A percentile compares a stretch with the other conserved stretches of the same genome.
phyloP scores from a whole-genome alignment of 2,329 filamentous ascomycete genomes.

The Alternaria burnsii region DNA sequence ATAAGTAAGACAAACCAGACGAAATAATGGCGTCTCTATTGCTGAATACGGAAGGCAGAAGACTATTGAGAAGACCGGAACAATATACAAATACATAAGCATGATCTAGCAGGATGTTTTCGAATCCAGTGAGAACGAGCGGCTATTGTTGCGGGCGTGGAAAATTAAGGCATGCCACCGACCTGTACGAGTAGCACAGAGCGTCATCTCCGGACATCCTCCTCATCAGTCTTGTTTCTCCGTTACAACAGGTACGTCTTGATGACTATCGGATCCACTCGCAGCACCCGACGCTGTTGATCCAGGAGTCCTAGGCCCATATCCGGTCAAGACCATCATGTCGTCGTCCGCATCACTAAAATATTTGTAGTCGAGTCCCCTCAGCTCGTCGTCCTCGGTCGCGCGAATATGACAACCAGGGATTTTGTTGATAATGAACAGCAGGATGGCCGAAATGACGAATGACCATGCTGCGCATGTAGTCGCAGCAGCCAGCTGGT shows the following conservation, averaged over 20 bases:
- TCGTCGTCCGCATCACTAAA: slow-evolving; percentile 49
- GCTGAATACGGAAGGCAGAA: neutral
- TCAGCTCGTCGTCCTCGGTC: slow-evolving; percentile 63
- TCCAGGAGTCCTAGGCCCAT: slow-evolving; percentile 23
- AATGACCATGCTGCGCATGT: slow-evolving; percentile 66
- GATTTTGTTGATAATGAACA: slow-evolving; percentile 66
- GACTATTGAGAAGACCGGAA: neutral
- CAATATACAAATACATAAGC: neutral
- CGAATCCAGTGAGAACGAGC: neutral
- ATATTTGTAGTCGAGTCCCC: slow-evolving; percentile 63
- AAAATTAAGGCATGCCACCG: neutral
- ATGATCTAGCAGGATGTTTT: neutral
- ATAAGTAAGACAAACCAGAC: neutral
- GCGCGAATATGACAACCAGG: slow-evolving; percentile 65
- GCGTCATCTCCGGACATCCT: slow-evolving; percentile 16
- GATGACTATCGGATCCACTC: slow-evolving; percentile 30
- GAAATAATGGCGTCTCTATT: neutral
- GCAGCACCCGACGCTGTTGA: slow-evolving; percentile 13
- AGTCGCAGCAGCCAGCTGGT: slow-evolving; percentile 65
- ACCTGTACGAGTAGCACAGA: neutral
- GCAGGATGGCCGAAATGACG: slow-evolving; percentile 60
- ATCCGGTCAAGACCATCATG: slow-evolving; percentile 33
- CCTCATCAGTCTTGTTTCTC: slow-evolving; percentile 31
- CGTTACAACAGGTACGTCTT: slow-evolving; percentile 26
- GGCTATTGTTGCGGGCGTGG: too few relatives aligned